Evolutionary conservation across 1,139 yeast genomes (phyloP).

Genomic region (Casaregolazyma suthepensis): DNA sequence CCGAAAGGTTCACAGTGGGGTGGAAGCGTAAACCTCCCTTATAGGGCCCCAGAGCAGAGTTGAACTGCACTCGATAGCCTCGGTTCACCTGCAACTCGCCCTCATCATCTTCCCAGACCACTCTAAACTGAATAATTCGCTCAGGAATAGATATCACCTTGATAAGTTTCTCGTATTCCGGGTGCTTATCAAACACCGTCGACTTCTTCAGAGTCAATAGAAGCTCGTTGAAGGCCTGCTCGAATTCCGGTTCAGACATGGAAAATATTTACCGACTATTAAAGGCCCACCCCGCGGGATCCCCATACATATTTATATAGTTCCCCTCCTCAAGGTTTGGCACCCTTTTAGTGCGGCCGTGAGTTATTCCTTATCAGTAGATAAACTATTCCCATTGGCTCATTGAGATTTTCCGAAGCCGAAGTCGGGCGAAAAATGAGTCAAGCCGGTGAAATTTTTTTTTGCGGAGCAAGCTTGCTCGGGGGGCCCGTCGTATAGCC

Average conservation of each 20-base stretch:
- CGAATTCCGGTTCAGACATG: slow-evolving; percentile 86
- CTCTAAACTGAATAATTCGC: slow-evolving; percentile 94
- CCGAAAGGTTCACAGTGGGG: slow-evolving; percentile 91
- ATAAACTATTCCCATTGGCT: background rate
- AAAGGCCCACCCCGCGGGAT: background rate
- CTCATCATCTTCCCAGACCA: slow-evolving; percentile 93
- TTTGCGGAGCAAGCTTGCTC: background rate
- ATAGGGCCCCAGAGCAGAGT: slow-evolving; percentile 97
- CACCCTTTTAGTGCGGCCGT: background rate
- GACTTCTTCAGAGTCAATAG: slow-evolving; percentile 85
- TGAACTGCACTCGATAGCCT: slow-evolving; percentile 98
- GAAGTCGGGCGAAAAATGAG: background rate
- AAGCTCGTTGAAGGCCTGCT: slow-evolving; percentile 96
- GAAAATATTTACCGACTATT: background rate
- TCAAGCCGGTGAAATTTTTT: background rate
- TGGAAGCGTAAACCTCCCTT: slow-evolving; percentile 99
- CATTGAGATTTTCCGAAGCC: background rate
- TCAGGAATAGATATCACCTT: slow-evolving; percentile 94
- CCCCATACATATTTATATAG: slow-evolving; percentile 4
- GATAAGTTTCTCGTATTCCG: slow-evolving; percentile 82
- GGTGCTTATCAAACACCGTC: slow-evolving; percentile 79
- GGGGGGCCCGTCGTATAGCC: background rate
- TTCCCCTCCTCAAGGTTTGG: background rate
- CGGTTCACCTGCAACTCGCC: slow-evolving; percentile 90
- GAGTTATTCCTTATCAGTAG: background rate